phyloP scores from a whole-genome alignment of 208 protist species.

The Sergeia podlipaevii region DNA sequence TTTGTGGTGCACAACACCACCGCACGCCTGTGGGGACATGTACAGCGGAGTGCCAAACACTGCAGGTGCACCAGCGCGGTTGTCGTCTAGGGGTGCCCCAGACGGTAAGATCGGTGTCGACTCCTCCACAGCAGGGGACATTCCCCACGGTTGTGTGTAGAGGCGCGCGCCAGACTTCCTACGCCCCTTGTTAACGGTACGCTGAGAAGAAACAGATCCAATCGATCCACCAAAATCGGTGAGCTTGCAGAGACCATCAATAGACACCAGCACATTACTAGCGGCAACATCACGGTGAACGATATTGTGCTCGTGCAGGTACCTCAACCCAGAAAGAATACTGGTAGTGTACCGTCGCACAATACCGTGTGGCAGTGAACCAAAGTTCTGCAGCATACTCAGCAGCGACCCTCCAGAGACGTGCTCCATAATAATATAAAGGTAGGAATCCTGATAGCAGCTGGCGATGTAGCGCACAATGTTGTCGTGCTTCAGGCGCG shows the following conservation, averaged over 20 bases:
- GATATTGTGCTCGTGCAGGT: conserved; percentile 56
- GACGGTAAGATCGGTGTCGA: too few relatives aligned
- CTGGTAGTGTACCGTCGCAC: conserved; percentile 46
- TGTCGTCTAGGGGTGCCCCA: too few relatives aligned
- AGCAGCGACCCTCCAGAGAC: conserved; percentile 59
- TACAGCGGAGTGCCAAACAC: conserved; percentile 70
- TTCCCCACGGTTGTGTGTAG: too few relatives aligned
- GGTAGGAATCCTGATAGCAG: conserved; percentile 24
- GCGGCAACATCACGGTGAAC: conserved; percentile 76
- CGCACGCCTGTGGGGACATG: conserved; percentile 79
- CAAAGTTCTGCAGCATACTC: conserved; percentile 42
- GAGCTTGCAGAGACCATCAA: conserved; percentile 62
- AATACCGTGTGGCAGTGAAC: conserved; percentile 26
- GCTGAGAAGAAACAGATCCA: conserved; percentile 3
- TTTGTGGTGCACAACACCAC: conserved; percentile 40
- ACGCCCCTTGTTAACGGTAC: not conserved
- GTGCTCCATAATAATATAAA: conserved; percentile 71
- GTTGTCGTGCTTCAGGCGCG: conserved; percentile 47
- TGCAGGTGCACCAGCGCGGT: too few relatives aligned
- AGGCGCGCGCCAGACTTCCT: not conserved
- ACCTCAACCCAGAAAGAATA: conserved; percentile 56
- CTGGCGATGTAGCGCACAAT: conserved; percentile 60
- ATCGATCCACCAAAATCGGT: conserved; percentile 73
- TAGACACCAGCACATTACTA: conserved; percentile 76
- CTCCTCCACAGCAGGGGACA: too few relatives aligned